A percentile compares a stretch with the other conserved stretches of the same genome.
phyloP scores from a whole-genome alignment of 192 early-diverging fungal genomes.

The Diversispora epigaea region DNA sequence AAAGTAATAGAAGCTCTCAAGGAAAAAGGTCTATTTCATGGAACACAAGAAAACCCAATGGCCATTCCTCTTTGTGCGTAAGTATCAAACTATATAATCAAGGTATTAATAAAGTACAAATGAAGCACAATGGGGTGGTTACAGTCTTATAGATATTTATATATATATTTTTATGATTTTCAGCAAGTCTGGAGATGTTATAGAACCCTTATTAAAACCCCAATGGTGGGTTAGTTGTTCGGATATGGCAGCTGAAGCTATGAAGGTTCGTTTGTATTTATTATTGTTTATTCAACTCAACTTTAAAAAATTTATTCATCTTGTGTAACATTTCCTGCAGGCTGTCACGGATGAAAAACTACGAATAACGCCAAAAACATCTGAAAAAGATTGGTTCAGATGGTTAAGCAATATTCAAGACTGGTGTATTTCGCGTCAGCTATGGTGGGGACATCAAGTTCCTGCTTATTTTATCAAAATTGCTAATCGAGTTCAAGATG shows the following conservation, averaged over 20 bases:
- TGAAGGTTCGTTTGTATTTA: constrained; percentile 40
- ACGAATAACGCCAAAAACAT: constrained; percentile 78
- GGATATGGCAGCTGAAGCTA: constrained; percentile 80
- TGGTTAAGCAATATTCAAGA: constrained; percentile 96
- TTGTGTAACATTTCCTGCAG: constrained; percentile 10
- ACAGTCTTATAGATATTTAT: not conserved
- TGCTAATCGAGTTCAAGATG: constrained; percentile 58
- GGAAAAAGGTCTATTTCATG: constrained; percentile 84
- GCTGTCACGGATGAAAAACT: constrained; percentile 81
- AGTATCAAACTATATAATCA: not conserved
- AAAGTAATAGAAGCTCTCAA: constrained; percentile 85
- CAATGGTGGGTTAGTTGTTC: constrained; percentile 99
- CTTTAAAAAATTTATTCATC: not conserved
- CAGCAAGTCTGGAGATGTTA: constrained; percentile 84
- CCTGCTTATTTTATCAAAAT: constrained; percentile 95
- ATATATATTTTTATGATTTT: not conserved
- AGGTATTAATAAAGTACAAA: too few relatives aligned
- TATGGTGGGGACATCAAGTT: constrained; percentile 99
- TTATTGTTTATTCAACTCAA: not conserved
- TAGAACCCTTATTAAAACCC: constrained; percentile 97
- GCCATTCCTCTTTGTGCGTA: constrained; percentile 80
- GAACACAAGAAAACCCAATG: constrained; percentile 91
- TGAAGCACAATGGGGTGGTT: too few relatives aligned
- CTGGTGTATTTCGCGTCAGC: constrained; percentile 98
- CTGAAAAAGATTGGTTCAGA: constrained; percentile 93